Evolutionary conservation across 2,329 filamentous ascomycete genomes (phyloP).

Genomic region (Fusarium albidum): DNA sequence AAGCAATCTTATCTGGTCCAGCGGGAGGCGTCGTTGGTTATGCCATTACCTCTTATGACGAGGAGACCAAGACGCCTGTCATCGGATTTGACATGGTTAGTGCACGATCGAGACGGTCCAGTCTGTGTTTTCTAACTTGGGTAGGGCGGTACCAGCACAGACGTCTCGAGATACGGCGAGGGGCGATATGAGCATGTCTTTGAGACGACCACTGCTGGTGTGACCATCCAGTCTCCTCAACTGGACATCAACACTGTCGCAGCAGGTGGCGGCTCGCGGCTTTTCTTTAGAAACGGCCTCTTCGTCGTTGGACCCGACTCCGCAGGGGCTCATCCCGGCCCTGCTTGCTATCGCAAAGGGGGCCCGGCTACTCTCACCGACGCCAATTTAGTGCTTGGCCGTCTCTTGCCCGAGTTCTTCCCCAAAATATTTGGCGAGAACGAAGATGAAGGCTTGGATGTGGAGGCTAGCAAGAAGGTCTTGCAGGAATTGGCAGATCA

Average conservation of each 20-base stretch:
- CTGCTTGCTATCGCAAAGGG: slow-evolving; percentile 89
- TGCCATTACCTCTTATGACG: slow-evolving; percentile 88
- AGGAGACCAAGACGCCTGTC: slow-evolving; percentile 80
- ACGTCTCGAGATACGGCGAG: slow-evolving; percentile 86
- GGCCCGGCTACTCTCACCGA: slow-evolving; percentile 94
- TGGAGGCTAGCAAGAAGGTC: slow-evolving; percentile 75
- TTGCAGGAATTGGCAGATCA: slow-evolving; percentile 79
- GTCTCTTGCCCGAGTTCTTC: slow-evolving; percentile 89
- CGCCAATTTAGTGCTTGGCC: slow-evolving; percentile 85
- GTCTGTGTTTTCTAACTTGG: slow-evolving; percentile 14
- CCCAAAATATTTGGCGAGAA: slow-evolving; percentile 94
- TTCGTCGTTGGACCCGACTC: slow-evolving; percentile 93
- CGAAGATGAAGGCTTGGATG: slow-evolving; percentile 82
- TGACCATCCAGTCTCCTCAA: slow-evolving; percentile 91
- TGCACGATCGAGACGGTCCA: neutral
- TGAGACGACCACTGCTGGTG: slow-evolving; percentile 92
- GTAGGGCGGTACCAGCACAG: slow-evolving; percentile 83
- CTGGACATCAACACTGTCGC: slow-evolving; percentile 96
- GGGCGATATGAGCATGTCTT: slow-evolving; percentile 94
- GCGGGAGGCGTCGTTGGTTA: slow-evolving; percentile 96
- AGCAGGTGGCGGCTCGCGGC: slow-evolving; percentile 82
- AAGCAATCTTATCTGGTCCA: slow-evolving; percentile 86
- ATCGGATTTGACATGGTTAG: slow-evolving; percentile 90
- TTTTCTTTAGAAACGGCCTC: slow-evolving; percentile 89
- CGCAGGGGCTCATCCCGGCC: slow-evolving; percentile 87